Base-by-base conservation (phyloP, 164 flowering plant genomes). In the Tetracentron sinense region DNA sequence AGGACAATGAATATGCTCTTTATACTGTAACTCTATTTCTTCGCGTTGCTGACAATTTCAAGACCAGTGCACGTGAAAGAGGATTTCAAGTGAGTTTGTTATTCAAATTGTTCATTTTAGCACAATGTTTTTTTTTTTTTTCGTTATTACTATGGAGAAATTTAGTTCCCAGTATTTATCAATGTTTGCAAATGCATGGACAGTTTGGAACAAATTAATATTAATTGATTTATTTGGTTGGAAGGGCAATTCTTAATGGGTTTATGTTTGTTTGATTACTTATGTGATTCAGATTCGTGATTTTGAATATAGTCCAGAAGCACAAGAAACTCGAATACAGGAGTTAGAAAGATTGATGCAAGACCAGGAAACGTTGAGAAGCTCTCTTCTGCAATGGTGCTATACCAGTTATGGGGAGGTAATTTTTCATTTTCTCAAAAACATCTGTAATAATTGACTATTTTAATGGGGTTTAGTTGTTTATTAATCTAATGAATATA, bases 1-100 rank as follows among this genome's bases (percentile, higher is more conserved):
- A 94, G 78, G 99, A 94, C 78, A 94, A 91, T 78, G 98, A 94
- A 68, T 94, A 89, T 84, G 97, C 97, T 50, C 93, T 94, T 19
- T 89, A 87, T 75, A 89, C 97, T 33, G 98, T 87, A 8, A 81
- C 83, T 19, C 69, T 94, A 57, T 94, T 91, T 72, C 57, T 28
- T 19, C 94, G 92, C 52, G 96, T 83, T 73, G 98, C 97, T 62
- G 98, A 94, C 70, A 91, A 91, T 80, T 94, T 94, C 70, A 81
- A 78, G 66, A 73, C 68, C 29, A 80, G 80, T 78, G 95, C 96
- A 55, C 92, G 97, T 28, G 99, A 94, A 69, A 86, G 74, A 73
- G 93, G 93, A 23, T 91, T 81, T 69, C 99, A 94, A 79, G 97
- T 89, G 67, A 71, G 89, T 78, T 61, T 38, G n/a, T 20, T 12